phyloP scores from a whole-genome alignment of 208 protist genomes.

The Leishmania aethiopica region DNA sequence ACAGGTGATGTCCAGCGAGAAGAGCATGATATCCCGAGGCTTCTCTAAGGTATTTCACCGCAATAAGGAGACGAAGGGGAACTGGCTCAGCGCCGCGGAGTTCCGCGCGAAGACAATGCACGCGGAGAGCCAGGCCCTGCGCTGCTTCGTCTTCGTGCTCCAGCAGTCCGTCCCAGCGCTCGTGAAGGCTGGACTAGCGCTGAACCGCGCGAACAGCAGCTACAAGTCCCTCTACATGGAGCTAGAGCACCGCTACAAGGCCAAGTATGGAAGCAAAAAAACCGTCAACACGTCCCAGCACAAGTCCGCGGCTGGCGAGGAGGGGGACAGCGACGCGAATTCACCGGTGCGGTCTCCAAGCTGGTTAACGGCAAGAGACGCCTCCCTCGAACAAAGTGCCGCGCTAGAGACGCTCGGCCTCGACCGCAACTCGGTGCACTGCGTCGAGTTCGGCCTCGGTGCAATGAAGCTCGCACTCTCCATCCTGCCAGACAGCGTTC shows the following conservation, averaged over 20 bases:
- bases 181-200: conserved; percentile 50
- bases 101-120: conserved; percentile 62
- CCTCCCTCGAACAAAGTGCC: conserved; percentile 21
- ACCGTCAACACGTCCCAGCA: not conserved
- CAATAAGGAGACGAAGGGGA: conserved; percentile 21
- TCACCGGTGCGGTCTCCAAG: conserved; percentile 11
- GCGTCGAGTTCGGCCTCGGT: conserved; percentile 51
- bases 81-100: conserved; percentile 40
- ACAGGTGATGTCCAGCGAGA: conserved; percentile 32
- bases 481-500: conserved; percentile 41
- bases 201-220: conserved; percentile 43
- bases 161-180: conserved; percentile 47
- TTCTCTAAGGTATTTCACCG: conserved; percentile 36
- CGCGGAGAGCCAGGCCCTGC: conserved; percentile 49
- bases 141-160: conserved; percentile 47
- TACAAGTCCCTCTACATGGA: conserved; percentile 42
- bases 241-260: conserved; percentile 37
- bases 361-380: conserved; percentile 3
- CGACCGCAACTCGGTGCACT: conserved; percentile 64
- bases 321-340: not conserved
- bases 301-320: not conserved
- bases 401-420: conserved; percentile 40
- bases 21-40: conserved; percentile 19
- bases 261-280: conserved; percentile 11
- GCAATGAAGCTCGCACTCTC: conserved; percentile 51